Evolutionary conservation across 2,329 filamentous ascomycete species (phyloP).

Genomic region (Pyrenochaeta sp.): DNA sequence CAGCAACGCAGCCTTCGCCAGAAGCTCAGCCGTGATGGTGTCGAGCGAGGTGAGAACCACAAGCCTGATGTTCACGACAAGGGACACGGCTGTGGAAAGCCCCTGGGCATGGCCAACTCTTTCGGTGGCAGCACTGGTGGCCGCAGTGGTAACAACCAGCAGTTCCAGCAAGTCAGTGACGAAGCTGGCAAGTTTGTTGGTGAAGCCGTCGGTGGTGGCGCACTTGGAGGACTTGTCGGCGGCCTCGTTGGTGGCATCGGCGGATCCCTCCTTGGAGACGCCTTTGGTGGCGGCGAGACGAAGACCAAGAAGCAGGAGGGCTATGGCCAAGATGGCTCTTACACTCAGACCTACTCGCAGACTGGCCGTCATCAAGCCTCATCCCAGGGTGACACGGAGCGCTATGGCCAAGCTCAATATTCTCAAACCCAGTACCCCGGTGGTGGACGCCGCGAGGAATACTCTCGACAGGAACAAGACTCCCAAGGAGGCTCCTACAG

Average conservation of each 20-base stretch:
- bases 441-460: conserved; percentile 66
- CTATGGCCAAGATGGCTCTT: conserved; percentile 66
- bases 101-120: conserved; percentile 76
- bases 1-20: conserved; percentile 72
- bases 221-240: conserved; percentile 74
- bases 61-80: conserved; percentile 83
- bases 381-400: conserved; percentile 49
- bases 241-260: conserved; percentile 67
- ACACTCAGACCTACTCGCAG: conserved; percentile 67
- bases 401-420: conserved; percentile 68
- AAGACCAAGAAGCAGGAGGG: conserved; percentile 62
- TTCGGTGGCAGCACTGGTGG: conserved; percentile 42
- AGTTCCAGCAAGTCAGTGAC: conserved; percentile 40
- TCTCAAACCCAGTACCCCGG: conserved; percentile 65
- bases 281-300: conserved; percentile 62
- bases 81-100: conserved; percentile 85
- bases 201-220: conserved; percentile 69
- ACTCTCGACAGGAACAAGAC: conserved; percentile 66
- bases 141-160: conserved; percentile 53
- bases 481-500: conserved; percentile 57
- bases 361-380: conserved; percentile 60
- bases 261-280: conserved; percentile 69
- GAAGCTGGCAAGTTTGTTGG: conserved; percentile 62
- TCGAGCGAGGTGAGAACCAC: conserved; percentile 81
- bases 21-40: conserved; percentile 80